Base-by-base conservation (phyloP, 306 rosid genomes). In the Dalbergia cochinchinensis region DNA sequence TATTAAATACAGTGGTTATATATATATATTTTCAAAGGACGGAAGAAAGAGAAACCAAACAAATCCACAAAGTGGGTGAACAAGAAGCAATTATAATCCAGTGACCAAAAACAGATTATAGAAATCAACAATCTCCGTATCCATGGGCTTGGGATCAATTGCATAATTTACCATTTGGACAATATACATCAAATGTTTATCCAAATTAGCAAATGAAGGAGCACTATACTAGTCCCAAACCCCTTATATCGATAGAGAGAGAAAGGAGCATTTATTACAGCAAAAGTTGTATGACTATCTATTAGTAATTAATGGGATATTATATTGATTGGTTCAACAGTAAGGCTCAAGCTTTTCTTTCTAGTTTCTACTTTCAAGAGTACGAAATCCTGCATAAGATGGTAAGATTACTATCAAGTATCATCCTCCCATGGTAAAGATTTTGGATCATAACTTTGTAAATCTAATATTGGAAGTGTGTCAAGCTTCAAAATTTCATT, bases 51-150 rank as follows among this genome's bases (percentile, higher is more conserved):
- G 74, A 69, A 68, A 57, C 54, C 16, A 33, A 31, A 71, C 65
- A 51, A 6, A 58, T 14, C 54, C 55, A 16, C 31, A 12, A 76
- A 42, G 71, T 51, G 69, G 51, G 44, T 31, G 51, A 77, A 77
- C 47, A 70, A 44, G 67, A 44, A 63, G 67, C 82, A 78, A 70
- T 59, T 66, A 69, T 51, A 71, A 61, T 60, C 50, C 69, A 44
- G 34, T 26, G 63, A 74, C 60, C 59, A 59, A 66, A 81, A 78
- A 69, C 59, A 76, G 58, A 50, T 58, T 9, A 71, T 18, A 57
- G 35, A 65, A 76, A 71, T 13, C 54, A 69, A 64, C 78, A 33
- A 71, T 45, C n/a, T 16, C 62, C 69, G 14, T 5, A 50, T 42
- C 19, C 53, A 62, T 22, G 15, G 55, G 71, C 62, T 22, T 62